Evolutionary conservation across 2,329 filamentous ascomycete genomes (phyloP).

Genomic region (Diplodia scrobiculata): DNA sequence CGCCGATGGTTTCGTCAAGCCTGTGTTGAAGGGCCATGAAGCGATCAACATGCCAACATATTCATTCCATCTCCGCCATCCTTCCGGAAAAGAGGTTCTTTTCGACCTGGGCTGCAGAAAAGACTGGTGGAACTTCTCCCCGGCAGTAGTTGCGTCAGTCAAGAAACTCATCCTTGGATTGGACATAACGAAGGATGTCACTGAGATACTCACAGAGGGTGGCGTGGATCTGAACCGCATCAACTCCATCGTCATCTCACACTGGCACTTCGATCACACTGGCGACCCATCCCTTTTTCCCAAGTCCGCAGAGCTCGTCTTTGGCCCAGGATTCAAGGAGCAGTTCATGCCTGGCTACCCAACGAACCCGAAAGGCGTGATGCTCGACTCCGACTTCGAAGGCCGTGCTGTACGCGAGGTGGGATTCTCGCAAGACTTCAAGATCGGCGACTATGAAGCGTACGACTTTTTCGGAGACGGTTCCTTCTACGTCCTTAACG

Average conservation of each 20-base stretch:
- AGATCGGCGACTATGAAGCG: conserved; percentile 53
- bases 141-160: neutral
- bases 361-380: conserved; percentile 27
- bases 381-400: conserved; percentile 30
- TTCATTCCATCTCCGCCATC: conserved; percentile 55
- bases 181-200: conserved; percentile 45
- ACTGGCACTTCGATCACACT: conserved; percentile 53
- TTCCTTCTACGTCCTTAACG: conserved; percentile 58
- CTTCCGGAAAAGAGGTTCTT: conserved; percentile 46
- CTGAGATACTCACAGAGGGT: conserved; percentile 39
- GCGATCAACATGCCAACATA: conserved; percentile 42
- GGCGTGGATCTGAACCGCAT: conserved; percentile 32
- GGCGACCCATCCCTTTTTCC: conserved; percentile 54
- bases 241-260: conserved; percentile 30
- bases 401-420: conserved; percentile 30
- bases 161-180: conserved; percentile 13
- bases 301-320: conserved; percentile 49
- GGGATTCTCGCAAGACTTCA: conserved; percentile 23
- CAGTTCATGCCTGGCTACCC: conserved; percentile 52
- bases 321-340: conserved; percentile 55
- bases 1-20: conserved; percentile 23
- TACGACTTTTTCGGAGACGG: conserved; percentile 61
- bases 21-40: conserved; percentile 26
- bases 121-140: conserved; percentile 47
- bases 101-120: conserved; percentile 54